A percentile compares a stretch with the other conserved stretches of the same genome.
Evolutionary conservation across 2,329 filamentous ascomycete species (phyloP).

Genomic region (Monosporascus sp.): DNA sequence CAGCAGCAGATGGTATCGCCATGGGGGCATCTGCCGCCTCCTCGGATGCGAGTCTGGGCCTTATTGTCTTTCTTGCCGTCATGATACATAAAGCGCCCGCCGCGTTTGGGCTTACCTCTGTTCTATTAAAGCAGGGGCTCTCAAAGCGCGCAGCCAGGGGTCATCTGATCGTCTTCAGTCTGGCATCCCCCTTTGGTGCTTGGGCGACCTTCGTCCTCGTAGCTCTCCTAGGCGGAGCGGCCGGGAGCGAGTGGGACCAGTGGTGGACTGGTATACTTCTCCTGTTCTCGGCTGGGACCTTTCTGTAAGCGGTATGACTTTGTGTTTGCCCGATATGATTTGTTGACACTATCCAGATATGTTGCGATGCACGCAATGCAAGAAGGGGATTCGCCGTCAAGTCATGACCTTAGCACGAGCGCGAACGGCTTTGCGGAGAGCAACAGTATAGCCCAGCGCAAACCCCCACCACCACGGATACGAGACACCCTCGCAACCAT

Average conservation of each 20-base stretch:
- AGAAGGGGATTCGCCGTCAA: slow-evolving; percentile 54
- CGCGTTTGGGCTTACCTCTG: slow-evolving; percentile 87
- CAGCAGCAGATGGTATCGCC: slow-evolving; percentile 90
- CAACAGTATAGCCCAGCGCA: slow-evolving; percentile 38
- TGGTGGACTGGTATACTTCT: slow-evolving; percentile 92
- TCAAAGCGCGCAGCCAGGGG: slow-evolving; percentile 79
- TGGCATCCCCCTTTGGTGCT: slow-evolving; percentile 84
- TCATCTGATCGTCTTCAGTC: slow-evolving; percentile 84
- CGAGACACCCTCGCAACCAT: slow-evolving; percentile 67
- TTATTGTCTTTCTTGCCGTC: slow-evolving; percentile 92
- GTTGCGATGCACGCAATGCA: slow-evolving; percentile 99
- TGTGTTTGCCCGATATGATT: slow-evolving; percentile 15
- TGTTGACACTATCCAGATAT: slow-evolving; percentile 52
- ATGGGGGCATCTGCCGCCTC: slow-evolving; percentile 84
- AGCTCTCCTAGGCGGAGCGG: slow-evolving; percentile 62
- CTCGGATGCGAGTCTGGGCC: slow-evolving; percentile 67
- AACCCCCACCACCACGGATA: slow-evolving; percentile 54
- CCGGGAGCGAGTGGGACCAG: slow-evolving; percentile 57
- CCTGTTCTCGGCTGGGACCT: slow-evolving; percentile 93
- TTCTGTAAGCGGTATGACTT: slow-evolving; percentile 62
- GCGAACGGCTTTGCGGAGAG: slow-evolving; percentile 53
- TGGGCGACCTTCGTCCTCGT: slow-evolving; percentile 78
- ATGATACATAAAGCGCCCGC: slow-evolving; percentile 97
- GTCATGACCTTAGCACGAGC: slow-evolving; percentile 44
- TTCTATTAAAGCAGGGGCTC: slow-evolving; percentile 84